Percentiles rank a stretch among this genome's conserved stretches.
phyloP scores from a whole-genome alignment of 371 early-diverging fungal genomes.

The Chytridiales sp. region DNA sequence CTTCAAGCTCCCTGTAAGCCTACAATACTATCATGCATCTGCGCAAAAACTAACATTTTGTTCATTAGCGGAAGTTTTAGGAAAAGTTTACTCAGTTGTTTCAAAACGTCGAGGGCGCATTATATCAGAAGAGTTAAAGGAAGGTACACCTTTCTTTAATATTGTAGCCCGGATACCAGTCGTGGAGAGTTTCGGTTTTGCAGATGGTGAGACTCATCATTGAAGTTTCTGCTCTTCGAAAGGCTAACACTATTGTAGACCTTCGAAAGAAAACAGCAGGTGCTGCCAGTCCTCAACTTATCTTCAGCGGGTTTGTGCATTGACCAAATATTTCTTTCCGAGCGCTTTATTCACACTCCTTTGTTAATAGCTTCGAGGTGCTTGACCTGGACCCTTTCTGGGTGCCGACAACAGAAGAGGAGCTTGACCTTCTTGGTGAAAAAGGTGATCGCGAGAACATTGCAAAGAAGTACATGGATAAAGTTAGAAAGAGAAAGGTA shows the following conservation, averaged over 20 bases:
- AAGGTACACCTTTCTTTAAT: slow-evolving; percentile 92
- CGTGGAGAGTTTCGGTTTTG: slow-evolving; percentile 98
- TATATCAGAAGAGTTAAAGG: slow-evolving; percentile 89
- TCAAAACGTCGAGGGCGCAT: slow-evolving; percentile 84
- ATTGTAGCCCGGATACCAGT: slow-evolving; percentile 94
- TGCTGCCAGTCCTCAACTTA: slow-evolving; percentile 90
- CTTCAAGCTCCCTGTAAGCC: slow-evolving; percentile 80
- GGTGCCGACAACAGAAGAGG: slow-evolving; percentile 96
- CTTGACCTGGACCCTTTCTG: slow-evolving; percentile 96
- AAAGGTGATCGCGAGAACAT: slow-evolving; percentile 94
- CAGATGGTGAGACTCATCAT: slow-evolving; percentile 69
- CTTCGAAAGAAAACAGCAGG: slow-evolving; percentile 92
- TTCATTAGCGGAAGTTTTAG: slow-evolving; percentile 80
- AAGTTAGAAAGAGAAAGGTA: slow-evolving; percentile 91
- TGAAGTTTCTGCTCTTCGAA: neutral
- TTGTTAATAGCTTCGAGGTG: slow-evolving; percentile 70
- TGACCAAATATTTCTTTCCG: neutral
- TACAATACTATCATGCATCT: neutral
- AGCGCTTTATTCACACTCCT: neutral
- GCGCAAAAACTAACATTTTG: neutral
- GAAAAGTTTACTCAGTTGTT: slow-evolving; percentile 93
- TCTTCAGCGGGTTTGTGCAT: slow-evolving; percentile 72
- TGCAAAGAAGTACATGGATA: slow-evolving; percentile 94
- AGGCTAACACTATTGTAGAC: slow-evolving; percentile 50
- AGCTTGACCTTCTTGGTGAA: slow-evolving; percentile 95